phyloP scores from a whole-genome alignment of 352 stramenopile genomes.

The Blastocystis sp. region DNA sequence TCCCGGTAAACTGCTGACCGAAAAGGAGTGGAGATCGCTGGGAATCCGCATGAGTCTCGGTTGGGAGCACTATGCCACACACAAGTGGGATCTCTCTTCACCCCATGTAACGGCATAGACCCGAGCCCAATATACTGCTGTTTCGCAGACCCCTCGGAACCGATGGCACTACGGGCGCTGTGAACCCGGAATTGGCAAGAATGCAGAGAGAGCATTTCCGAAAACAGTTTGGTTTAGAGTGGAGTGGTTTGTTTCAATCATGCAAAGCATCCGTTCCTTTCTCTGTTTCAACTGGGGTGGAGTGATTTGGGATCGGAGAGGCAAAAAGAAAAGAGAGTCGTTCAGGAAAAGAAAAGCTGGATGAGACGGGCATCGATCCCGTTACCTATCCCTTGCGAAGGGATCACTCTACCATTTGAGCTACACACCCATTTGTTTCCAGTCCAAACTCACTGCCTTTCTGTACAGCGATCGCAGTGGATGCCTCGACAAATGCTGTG shows the following conservation, averaged over 20 bases:
- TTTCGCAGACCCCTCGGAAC: slow-evolving; percentile 66
- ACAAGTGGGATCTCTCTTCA: slow-evolving; percentile 11
- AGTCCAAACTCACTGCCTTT: too few relatives aligned
- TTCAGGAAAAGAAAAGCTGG: slow-evolving; percentile 72
- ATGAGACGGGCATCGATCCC: slow-evolving; percentile 74
- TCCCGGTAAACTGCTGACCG: slow-evolving; percentile 59
- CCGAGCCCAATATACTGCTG: slow-evolving; percentile 71
- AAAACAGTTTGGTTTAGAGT: slow-evolving; percentile 71
- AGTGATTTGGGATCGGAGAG: too few relatives aligned
- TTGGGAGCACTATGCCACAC: slow-evolving; percentile 73
- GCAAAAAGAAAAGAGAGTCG: too few relatives aligned
- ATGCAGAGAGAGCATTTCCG: slow-evolving; percentile 59
- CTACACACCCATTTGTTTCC: slow-evolving; percentile 61
- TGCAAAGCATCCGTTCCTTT: neutral
- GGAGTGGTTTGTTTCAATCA: neutral
- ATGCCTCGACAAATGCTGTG: too few relatives aligned
- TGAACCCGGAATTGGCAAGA: slow-evolving; percentile 70
- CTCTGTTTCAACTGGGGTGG: neutral
- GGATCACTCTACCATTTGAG: slow-evolving; percentile 75
- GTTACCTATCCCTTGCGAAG: slow-evolving; percentile 74
- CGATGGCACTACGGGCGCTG: slow-evolving; percentile 51
- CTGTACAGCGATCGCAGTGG: too few relatives aligned
- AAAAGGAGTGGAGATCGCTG: slow-evolving; percentile 70
- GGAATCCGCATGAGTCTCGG: slow-evolving; percentile 73
- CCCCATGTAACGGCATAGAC: slow-evolving; percentile 27